Base-by-base conservation (phyloP, 2,329 filamentous ascomycete genomes). In the Alternaria arborescens region DNA sequence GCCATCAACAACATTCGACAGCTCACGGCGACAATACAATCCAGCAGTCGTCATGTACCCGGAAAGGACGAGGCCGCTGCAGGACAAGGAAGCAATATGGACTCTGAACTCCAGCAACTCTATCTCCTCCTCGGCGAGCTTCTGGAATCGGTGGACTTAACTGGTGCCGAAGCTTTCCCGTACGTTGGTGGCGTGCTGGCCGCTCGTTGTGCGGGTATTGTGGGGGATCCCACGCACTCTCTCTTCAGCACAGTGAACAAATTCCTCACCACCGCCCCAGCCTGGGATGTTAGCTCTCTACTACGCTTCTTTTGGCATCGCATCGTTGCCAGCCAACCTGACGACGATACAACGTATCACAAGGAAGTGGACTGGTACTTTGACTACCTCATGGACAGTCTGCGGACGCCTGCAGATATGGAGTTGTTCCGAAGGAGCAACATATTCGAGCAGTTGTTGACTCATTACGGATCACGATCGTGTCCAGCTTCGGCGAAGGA, bases 161-260 rank as follows among this genome's bases (percentile, higher is more conserved):
- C 65, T 16, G 65, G 68, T 14, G 54, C 53, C 2, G 64, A 68
- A 22, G 64, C 90, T 1, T 82, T 96, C 4, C 90, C 93, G 0
- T 92, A 89, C 61, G 84, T 92, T 12, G 88, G 92, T 6, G 86
- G 89, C n/a, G 87, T 90, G 11, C 95, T 97, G 70, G 89, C 92
- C 8, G 84, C 86, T 47, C 87, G 88, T 65, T 88, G 89, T 1
- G 83, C 97, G 8, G 81, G 85, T 1, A 87, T 97, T 16, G 80
- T 97, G 46, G 86, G 84, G 22, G 89, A 92, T 62, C 94, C 94
- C 0, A 84, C 93, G 16, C 92, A 97, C 73, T 87, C 87, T 61
- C 86, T 97, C 38, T 98, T 97, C 76, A 87, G 88, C 59, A 97
- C 97, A 75, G 82, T 95, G 78, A 97, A 97, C 81, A 83, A 85